phyloP scores from a whole-genome alignment of 2,329 filamentous ascomycete genomes.

The Tolypocladium amazonense region DNA sequence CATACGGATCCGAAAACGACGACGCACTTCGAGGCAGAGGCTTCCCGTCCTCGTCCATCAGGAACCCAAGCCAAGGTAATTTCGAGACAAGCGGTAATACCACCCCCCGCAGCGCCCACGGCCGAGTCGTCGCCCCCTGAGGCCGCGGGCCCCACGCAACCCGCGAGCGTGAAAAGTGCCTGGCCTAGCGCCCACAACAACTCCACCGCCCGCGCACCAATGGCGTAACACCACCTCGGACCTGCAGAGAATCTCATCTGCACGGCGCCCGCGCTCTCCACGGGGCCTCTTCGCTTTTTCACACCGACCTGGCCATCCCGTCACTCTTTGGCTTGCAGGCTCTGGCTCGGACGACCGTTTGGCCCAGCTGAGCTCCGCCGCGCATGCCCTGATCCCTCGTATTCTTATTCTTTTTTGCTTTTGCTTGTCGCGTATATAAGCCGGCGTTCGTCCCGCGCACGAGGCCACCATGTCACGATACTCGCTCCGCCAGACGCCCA shows the following conservation, averaged over 20 bases:
- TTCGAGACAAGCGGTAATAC: too few relatives aligned
- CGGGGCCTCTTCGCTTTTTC: background rate
- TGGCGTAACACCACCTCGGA: constrained; percentile 5
- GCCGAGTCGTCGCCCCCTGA: background rate
- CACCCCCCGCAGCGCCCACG: background rate
- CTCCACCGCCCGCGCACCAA: constrained; percentile 5
- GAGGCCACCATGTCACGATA: constrained; percentile 14
- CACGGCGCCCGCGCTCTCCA: background rate
- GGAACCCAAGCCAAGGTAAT: too few relatives aligned
- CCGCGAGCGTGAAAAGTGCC: background rate
- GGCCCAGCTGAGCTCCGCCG: background rate
- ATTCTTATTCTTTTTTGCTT: background rate
- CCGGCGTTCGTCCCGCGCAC: background rate
- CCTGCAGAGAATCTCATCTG: background rate
- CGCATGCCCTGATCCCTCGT: background rate
- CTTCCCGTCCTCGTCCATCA: too few relatives aligned
- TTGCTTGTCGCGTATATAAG: background rate
- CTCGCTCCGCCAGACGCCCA: constrained; percentile 20
- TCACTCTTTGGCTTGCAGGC: background rate
- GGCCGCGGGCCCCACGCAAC: background rate
- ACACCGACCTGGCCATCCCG: background rate
- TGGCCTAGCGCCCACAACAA: background rate
- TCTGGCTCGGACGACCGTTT: background rate
- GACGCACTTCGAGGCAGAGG: background rate
- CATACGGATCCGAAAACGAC: background rate